A percentile compares a stretch with the other conserved stretches of the same genome.
Evolutionary conservation across 2,329 filamentous ascomycete species (phyloP).

Genomic region (Calonectria multiphialidica): DNA sequence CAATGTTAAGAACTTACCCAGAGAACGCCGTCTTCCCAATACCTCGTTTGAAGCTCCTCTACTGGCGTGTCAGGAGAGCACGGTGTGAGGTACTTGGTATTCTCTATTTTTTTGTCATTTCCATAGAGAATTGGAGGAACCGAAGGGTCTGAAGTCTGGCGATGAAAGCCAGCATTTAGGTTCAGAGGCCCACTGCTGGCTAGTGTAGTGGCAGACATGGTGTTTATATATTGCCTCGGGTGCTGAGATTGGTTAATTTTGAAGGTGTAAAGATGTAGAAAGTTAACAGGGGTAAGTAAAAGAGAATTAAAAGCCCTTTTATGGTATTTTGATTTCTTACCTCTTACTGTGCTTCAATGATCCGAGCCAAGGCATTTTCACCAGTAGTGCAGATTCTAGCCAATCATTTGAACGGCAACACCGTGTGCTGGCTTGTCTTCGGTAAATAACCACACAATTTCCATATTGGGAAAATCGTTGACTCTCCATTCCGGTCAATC

Average conservation of each 20-base stretch:
- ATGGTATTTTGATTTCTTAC: background rate
- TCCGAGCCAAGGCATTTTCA: background rate
- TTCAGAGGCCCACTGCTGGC: background rate
- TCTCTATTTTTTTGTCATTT: background rate
- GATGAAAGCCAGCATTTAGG: background rate
- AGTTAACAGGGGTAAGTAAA: background rate
- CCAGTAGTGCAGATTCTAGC: background rate
- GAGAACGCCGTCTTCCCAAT: background rate
- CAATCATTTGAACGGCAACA: background rate
- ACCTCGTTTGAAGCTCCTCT: background rate
- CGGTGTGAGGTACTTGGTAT: background rate
- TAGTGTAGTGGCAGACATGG: background rate
- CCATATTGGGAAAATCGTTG: background rate
- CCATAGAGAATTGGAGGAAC: background rate
- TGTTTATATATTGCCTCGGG: too few species aligned
- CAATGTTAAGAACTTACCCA: background rate
- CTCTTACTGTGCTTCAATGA: background rate
- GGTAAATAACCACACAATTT: background rate
- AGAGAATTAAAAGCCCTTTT: background rate
- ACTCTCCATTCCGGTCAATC: background rate
- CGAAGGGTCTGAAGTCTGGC: background rate
- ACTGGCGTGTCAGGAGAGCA: background rate
- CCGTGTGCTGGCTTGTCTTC: background rate
- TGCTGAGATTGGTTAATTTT: background rate
- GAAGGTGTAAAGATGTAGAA: background rate